Evolutionary conservation across 257 asterid species (phyloP).

Genomic region (Nicotiana tabacum): DNA sequence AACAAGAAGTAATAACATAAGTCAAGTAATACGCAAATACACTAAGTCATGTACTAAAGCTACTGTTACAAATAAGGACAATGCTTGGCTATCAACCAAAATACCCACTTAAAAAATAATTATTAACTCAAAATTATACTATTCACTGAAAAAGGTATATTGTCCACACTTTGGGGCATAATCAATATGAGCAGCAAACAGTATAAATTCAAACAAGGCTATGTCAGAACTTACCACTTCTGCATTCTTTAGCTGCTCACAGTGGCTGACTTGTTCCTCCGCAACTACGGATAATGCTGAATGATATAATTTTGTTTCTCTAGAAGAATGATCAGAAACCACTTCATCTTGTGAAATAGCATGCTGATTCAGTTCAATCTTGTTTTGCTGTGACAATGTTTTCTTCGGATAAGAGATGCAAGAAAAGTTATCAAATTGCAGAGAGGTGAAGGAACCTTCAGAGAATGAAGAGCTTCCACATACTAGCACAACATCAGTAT

Average conservation of each 20-base stretch:
- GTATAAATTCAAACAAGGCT: not conserved
- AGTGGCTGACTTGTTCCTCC: slow-evolving; percentile 17
- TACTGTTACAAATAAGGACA: no score
- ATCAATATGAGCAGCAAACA: not conserved
- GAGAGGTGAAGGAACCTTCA: slow-evolving; percentile 50
- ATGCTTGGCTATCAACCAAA: no score
- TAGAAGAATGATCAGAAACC: slow-evolving; percentile 19
- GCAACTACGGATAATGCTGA: slow-evolving; percentile 22
- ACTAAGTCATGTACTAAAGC: no score
- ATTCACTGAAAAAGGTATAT: not conserved
- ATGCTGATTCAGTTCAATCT: slow-evolving; percentile 16
- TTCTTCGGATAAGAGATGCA: slow-evolving; percentile 22
- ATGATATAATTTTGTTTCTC: slow-evolving; percentile 13
- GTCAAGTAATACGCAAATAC: no score
- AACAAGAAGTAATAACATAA: no score
- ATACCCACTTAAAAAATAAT: not conserved
- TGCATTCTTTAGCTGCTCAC: slow-evolving; percentile 23
- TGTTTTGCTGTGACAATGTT: slow-evolving; percentile 27
- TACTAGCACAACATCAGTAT: slow-evolving; percentile 27
- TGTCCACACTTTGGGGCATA: not conserved
- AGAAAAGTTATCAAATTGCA: slow-evolving; percentile 52
- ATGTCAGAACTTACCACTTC: slow-evolving; percentile 17
- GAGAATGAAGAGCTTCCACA: slow-evolving; percentile 35
- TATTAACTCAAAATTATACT: not conserved
- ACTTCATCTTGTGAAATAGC: slow-evolving; percentile 25